Percentiles rank a stretch among this genome's conserved stretches.
These are phyloP conservation scores for Danielozyma ontarioensis DNA, from an alignment of 805 yeast species.

Conservation along the genomic window DNA sequence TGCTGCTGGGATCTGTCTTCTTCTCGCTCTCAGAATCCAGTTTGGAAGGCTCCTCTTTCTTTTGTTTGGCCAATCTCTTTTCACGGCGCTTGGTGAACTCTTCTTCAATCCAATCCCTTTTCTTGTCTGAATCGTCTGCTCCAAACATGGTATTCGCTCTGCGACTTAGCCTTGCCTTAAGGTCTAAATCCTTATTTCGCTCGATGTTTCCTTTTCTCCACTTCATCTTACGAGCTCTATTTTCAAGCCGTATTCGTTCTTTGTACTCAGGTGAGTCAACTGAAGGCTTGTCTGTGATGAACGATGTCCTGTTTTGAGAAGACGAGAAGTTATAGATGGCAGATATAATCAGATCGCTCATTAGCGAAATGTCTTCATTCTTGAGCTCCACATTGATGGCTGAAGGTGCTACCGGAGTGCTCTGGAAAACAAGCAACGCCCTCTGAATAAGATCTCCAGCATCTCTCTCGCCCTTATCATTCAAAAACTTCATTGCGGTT, in stretches of 20 bases:
- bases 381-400: neutral
- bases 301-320: slow-evolving; percentile 10
- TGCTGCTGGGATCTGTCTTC: slow-evolving; percentile 17
- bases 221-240: slow-evolving; percentile 71
- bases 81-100: slow-evolving; percentile 67
- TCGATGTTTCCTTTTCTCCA: slow-evolving; percentile 81
- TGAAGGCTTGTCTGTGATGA: slow-evolving; percentile 19
- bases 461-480: neutral
- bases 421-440: neutral
- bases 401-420: neutral
- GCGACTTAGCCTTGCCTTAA: slow-evolving; percentile 70
- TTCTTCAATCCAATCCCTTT: slow-evolving; percentile 62
- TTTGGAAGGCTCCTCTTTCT: slow-evolving; percentile 23
- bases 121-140: slow-evolving; percentile 47
- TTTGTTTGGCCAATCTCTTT: slow-evolving; percentile 49
- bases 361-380: slow-evolving; percentile 7
- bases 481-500: slow-evolving; percentile 2
- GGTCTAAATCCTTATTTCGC: slow-evolving; percentile 82
- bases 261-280: slow-evolving; percentile 35
- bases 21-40: slow-evolving; percentile 5
- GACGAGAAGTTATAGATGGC: slow-evolving; percentile 20
- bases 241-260: slow-evolving; percentile 59
- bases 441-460: neutral
- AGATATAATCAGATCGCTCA: slow-evolving; percentile 15
- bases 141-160: slow-evolving; percentile 71